Percentiles rank a stretch among this genome's conserved stretches.
Evolutionary conservation across 768 basidiomycete genomes (phyloP).

Genomic region (Lentinula detonsa): DNA sequence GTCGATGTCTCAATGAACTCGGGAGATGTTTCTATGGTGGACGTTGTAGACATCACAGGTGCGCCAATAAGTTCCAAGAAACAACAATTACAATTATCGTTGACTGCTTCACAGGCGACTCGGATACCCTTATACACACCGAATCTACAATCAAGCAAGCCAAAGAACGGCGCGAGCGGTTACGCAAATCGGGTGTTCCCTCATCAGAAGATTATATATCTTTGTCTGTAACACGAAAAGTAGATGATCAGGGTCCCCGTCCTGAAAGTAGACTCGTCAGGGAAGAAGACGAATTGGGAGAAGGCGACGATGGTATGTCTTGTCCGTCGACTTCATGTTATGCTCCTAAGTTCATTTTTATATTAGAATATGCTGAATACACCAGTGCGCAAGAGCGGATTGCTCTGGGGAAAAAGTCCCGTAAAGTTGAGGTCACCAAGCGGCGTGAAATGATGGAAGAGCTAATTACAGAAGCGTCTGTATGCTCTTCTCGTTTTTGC

Average conservation of each 20-base stretch:
- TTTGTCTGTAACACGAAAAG: constrained; percentile 55
- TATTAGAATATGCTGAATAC: constrained; percentile 75
- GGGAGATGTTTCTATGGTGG: constrained; percentile 31
- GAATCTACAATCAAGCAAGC: constrained; percentile 67
- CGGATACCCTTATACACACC: constrained; percentile 53
- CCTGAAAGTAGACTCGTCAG: constrained; percentile 77
- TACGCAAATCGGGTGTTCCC: constrained; percentile 42
- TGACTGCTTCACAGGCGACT: constrained; percentile 19
- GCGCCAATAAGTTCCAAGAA: not conserved
- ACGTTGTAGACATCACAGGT: constrained; percentile 16
- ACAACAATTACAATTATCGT: not conserved
- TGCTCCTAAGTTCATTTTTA: not conserved
- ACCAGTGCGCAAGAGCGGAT: constrained; percentile 86
- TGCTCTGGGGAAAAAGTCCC: constrained; percentile 77
- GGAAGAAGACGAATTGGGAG: constrained; percentile 85
- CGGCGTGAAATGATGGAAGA: constrained; percentile 69
- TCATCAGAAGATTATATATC: constrained; percentile 75
- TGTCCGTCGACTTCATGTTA: not conserved
- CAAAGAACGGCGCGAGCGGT: constrained; percentile 68
- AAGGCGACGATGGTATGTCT: constrained; percentile 76
- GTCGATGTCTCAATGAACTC: constrained; percentile 43
- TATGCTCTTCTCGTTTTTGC: constrained; percentile 8
- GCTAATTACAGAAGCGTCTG: constrained; percentile 78
- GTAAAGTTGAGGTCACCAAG: constrained; percentile 63
- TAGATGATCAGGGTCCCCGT: constrained; percentile 62